Base-by-base conservation (phyloP, 306 rosid species). In the Alnus glutinosa region DNA sequence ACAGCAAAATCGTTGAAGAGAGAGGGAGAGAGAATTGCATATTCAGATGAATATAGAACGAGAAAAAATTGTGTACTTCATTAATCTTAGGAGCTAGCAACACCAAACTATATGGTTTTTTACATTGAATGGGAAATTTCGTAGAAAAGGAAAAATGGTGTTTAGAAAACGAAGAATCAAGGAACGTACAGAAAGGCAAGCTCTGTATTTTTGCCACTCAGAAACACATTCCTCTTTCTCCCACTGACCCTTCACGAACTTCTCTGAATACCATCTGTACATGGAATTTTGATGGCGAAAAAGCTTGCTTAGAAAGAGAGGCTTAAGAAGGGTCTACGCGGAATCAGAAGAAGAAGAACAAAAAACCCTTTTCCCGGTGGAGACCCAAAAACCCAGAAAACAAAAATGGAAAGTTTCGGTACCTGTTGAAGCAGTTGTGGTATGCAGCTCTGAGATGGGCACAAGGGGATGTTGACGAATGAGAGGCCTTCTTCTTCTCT, bases 391-490 rank as follows among this genome's bases (percentile, higher is more conserved):
- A 68, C 7, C 16, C 3, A 3, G 13, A 51, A 61, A 71, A 28
- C 62, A 30, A 66, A 10, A 54, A 3, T 9, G 67, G 34, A 39
- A 3, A 67, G 46, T 19, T 42, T 42, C 37, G 80, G 67, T 39
- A 93, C 94, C 96, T 88, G 89, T 90, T 92, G 90, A 95, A 91
- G 89, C 98, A 93, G 73, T 83, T 88, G 94, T 95, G 89, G 74
- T 93, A 95, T 50, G 98, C 93, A 46, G 88, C 85, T 80, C 94
- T 88, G 47, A 95, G 91, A 83, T 73, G 70, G 23, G 94, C 86
- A 47, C 98, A 95, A 5, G 92, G 88, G 37, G 96, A 90, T 23
- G 97, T 87, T 73, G 95, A 87, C 3, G 89, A 71, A 14, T 88
- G 70, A 58, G 97, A 81, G 68, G 28, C 28, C 28, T 57, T 72